Evolutionary conservation across 2,329 filamentous ascomycete genomes (phyloP), one percentile per base, ranked within the genome.

Genomic region (Malbranchea zuffiana): DNA sequence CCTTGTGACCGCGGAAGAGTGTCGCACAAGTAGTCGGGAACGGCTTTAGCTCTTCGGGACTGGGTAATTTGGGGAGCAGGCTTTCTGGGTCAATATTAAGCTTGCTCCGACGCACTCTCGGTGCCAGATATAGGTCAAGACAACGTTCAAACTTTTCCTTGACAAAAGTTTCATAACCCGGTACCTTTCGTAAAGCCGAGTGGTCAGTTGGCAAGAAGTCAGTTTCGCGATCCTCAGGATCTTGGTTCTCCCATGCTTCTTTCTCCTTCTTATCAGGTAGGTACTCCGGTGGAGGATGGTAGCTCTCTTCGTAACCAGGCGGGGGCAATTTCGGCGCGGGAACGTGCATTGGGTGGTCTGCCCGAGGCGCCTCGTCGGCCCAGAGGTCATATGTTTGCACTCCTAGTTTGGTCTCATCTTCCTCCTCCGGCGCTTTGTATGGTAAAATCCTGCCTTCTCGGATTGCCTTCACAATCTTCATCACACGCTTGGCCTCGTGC

Each of bases 141-240:
- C 86, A 96, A 47, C 92, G 74, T 60, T 98, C 87, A 51, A 98
- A 98, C 48, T 87, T 80, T 61, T 98, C 90, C 60, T 95, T 94
- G 56, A 98, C 78, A 48, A 95, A 85, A 37, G 72, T 74, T 34
- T 81, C 82, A 56, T 94, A 98, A 11, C 82, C 92, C 34, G 92
- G 90, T 5, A 96, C 90, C 56, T 85, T 86, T 44, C 90, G 80
- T 38, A 98, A 67, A 2, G 90, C 79, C 48, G 82, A 78, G 57
- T 85, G 84, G 54, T 85, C 78, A 41, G 76, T 76, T 2, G 92
- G 84, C 21, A 98, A 63, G 51, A 85, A 98, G 32, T 93, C 82
- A 55, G 80, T 86, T 50, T 93, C 84, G 39, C 87, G 72, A 45
- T 98, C 90, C 56, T 96, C 90, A 2, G 84, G 82, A 45, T 96